These are phyloP conservation scores for Plantago ovata DNA, from an alignment of 257 asterid genomes.

Conservation along the genomic window DNA sequence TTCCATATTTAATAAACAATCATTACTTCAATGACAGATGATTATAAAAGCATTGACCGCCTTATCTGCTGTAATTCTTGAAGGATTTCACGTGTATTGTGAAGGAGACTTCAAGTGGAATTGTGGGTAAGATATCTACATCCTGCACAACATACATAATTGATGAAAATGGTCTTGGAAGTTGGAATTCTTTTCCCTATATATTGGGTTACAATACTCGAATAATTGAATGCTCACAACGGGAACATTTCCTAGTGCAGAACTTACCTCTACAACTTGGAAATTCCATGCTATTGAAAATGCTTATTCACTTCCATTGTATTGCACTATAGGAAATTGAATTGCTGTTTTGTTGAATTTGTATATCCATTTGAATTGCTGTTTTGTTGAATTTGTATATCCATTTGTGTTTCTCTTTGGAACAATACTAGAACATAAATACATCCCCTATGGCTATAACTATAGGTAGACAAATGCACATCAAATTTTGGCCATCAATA, in stretches of 20 bases:
- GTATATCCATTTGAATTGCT: neutral
- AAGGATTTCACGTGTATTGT: constrained; percentile 88
- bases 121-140: constrained; percentile 73
- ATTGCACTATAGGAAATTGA: too few relatives aligned
- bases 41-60: constrained; percentile 89
- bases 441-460: constrained; percentile 4
- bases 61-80: constrained; percentile 84
- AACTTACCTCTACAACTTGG: too few relatives aligned
- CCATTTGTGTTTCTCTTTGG: constrained; percentile 1
- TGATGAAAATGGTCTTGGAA: constrained; percentile 3
- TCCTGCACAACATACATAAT: constrained; percentile 8
- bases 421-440: neutral
- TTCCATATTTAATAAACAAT: constrained; percentile 13
- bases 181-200: too few relatives aligned
- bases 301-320: too few relatives aligned
- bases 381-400: neutral
- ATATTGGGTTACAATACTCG: too few relatives aligned
- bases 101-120: constrained; percentile 95
- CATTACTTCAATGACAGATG: constrained; percentile 61
- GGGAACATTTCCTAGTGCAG: too few relatives aligned
- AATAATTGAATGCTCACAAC: too few relatives aligned
- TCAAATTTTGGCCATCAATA: neutral
- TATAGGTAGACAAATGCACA: neutral
- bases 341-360: too few relatives aligned
- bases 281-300: too few relatives aligned